phyloP scores from a whole-genome alignment of 1,139 yeast species.

The Meyerozyma elateridarum region DNA sequence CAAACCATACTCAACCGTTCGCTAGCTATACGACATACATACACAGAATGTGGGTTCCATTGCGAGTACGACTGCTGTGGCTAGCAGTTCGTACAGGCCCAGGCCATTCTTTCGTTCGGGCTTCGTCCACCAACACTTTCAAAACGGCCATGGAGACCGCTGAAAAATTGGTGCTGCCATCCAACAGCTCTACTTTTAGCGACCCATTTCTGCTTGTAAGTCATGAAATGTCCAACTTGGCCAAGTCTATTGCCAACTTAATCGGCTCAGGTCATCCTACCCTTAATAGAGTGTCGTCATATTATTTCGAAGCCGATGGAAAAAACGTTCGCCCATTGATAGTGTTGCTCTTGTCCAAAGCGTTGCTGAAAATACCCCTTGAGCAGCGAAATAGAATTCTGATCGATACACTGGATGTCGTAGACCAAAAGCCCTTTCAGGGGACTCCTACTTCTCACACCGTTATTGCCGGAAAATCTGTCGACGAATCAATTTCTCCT shows the following conservation, averaged over 20 bases:
- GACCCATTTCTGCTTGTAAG: constrained; percentile 94
- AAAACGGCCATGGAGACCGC: constrained; percentile 71
- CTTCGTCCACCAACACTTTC: constrained; percentile 23
- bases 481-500: constrained; percentile 68
- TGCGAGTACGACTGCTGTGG: too few relatives aligned
- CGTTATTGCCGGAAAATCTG: constrained; percentile 51
- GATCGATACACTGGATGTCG: constrained; percentile 60
- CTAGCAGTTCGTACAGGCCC: too few relatives aligned
- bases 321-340: constrained; percentile 91
- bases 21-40: too few relatives aligned
- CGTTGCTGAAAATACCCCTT: constrained; percentile 73
- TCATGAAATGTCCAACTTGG: constrained; percentile 87
- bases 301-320: constrained; percentile 94
- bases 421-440: constrained; percentile 53
- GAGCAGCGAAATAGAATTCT: constrained; percentile 58
- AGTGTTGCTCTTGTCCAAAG: constrained; percentile 77
- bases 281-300: constrained; percentile 81
- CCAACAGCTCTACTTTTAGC: constrained; percentile 39
- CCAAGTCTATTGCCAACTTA: constrained; percentile 77
- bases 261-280: constrained; percentile 95
- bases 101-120: too few relatives aligned
- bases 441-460: constrained; percentile 44
- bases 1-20: too few relatives aligned
- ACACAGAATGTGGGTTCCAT: too few relatives aligned
- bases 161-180: constrained; percentile 75